Conservation (phyloP, 306 rosid genomes). For the Rosa chinensis region DNA sequence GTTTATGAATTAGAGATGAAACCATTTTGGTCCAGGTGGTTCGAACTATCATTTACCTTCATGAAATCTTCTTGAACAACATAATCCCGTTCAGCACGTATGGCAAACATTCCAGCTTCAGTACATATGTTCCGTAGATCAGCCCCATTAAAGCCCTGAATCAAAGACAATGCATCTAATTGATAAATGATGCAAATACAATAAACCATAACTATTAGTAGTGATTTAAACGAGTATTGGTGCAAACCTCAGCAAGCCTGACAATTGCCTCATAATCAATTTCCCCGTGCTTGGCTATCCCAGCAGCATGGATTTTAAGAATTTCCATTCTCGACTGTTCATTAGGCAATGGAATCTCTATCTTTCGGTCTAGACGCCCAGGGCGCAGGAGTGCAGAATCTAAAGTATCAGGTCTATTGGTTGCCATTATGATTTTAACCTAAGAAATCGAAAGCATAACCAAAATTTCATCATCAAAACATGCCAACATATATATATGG, state of each 20-base stretch:
- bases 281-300: constrained; percentile 95
- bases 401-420: constrained; percentile 89
- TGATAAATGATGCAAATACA: neutral
- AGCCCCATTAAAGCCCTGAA: constrained; percentile 94
- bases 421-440: constrained; percentile 98
- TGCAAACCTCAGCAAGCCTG: constrained; percentile 86
- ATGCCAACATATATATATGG: neutral
- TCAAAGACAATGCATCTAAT: constrained; percentile 16
- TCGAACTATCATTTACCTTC: constrained; percentile 51
- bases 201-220: neutral
- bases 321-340: constrained; percentile 95
- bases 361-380: constrained; percentile 90
- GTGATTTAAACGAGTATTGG: neutral
- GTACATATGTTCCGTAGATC: constrained; percentile 95
- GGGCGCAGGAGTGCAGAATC: constrained; percentile 98
- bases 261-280: constrained; percentile 97
- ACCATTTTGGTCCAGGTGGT: neutral
- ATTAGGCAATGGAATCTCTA: constrained; percentile 94
- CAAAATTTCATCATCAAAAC: constrained; percentile 1
- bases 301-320: constrained; percentile 95
- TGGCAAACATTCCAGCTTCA: constrained; percentile 98
- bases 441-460: constrained; percentile 25
- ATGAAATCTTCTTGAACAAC: constrained; percentile 96
- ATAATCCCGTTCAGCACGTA: constrained; percentile 93
- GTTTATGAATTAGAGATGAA: neutral